Conservation (phyloP, 352 stramenopile genomes). For the Globisporangium parvum region DNA sequence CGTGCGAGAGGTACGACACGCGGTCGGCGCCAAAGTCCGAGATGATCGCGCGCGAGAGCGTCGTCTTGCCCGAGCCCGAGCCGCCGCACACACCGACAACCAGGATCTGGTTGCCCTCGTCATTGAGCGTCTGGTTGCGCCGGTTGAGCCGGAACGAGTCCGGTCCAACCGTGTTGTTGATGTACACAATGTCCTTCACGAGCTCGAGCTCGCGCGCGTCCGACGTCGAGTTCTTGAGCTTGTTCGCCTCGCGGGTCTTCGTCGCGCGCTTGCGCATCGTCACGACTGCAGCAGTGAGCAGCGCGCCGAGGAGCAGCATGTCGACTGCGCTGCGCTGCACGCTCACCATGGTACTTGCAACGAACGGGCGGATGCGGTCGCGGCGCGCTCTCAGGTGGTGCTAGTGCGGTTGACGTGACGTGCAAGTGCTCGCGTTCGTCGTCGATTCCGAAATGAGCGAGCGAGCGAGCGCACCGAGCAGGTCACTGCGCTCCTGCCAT, state of each 20-base stretch:
- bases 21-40: constrained; percentile 82
- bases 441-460: too few species aligned
- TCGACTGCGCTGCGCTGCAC: constrained; percentile 31
- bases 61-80: constrained; percentile 90
- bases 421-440: too few species aligned
- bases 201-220: constrained; percentile 67
- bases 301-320: constrained; percentile 33
- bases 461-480: too few species aligned
- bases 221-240: constrained; percentile 36
- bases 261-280: constrained; percentile 42
- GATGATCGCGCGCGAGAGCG: constrained; percentile 87
- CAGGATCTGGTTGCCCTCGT: constrained; percentile 67
- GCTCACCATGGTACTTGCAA: constrained; percentile 33
- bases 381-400: too few species aligned
- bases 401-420: too few species aligned
- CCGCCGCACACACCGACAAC: constrained; percentile 91
- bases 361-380: too few species aligned
- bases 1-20: constrained; percentile 93
- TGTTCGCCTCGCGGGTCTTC: constrained; percentile 29
- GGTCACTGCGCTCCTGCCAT: too few species aligned
- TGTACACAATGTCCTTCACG: constrained; percentile 83
- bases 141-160: constrained; percentile 38
- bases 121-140: constrained; percentile 28
- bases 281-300: constrained; percentile 40
- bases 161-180: constrained; percentile 61